Base-by-base conservation (phyloP, 352 stramenopile genomes). In the Saprolegnia diclina region DNA sequence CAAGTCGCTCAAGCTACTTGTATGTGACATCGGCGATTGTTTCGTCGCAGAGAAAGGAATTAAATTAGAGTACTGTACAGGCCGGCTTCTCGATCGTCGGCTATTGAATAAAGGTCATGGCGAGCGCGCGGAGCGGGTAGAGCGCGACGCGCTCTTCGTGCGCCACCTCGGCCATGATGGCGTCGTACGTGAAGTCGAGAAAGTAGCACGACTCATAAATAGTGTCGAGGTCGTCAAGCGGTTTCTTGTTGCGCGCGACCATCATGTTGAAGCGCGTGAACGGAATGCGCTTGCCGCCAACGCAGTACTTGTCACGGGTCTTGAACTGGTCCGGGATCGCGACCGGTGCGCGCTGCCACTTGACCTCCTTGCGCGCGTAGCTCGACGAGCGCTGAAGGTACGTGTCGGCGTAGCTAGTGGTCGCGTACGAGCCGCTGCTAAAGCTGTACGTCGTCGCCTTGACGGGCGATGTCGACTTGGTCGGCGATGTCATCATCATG, bases 251-350 rank as follows among this genome's bases (percentile, higher is more conserved):
- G 21, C 57, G 57, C 14, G 21, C 26, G 19, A 19, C 57, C 19
- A 66, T 66, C 57, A 42, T 66, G 44, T 66, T 66, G 57, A 55
- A 66, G 40, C 57, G 57, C 26, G 57, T 66, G 57, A 66, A 66
- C 29, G 57, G 57, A 40, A 66, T 66, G n/a, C 35, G 19, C 24
- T 66, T 66, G 40, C 57, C 57, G 22, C 57, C 57, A n/a, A 66
- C 57, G 40, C 38, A 56, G 14, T 38, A 24, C n/a, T 42, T 24
- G 22, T 66, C 57, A 18, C 57, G 57, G 18, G 11, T 22, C 44
- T 66, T 66, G 24, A 55, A 66, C 21, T 40, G 21, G 10, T 66
- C 57, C 21, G 57, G 57, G 24, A 66, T 66, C 16, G 57, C 57
- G 10, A 66, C 40, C 21, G 57, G 57, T 4, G 50, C 57, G 16